Conservation (phyloP, 1,284 basidiomycete genomes). For the Ceratobasidium sp. region DNA sequence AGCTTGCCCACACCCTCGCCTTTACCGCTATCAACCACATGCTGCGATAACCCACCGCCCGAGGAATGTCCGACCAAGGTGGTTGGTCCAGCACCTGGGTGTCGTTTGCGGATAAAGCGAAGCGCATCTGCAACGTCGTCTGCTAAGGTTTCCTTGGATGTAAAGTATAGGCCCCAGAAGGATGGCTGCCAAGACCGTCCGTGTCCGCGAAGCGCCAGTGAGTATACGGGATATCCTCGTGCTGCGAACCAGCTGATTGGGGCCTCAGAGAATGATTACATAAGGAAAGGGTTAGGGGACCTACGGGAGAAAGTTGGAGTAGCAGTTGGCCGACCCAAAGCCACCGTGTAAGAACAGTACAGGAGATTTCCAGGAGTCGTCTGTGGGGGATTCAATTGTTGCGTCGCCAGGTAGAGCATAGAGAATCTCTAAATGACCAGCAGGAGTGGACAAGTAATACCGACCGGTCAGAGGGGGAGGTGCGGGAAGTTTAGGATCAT, state of each 20-base stretch:
- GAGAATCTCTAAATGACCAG: constrained; percentile 18
- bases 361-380: background rate
- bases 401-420: constrained; percentile 8
- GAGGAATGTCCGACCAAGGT: constrained; percentile 21
- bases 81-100: background rate
- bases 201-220: constrained; percentile 23
- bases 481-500: constrained; percentile 8
- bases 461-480: background rate
- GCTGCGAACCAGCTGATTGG: constrained; percentile 25
- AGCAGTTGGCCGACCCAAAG: constrained; percentile 36
- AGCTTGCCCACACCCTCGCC: constrained; percentile 21
- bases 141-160: constrained; percentile 26
- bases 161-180: constrained; percentile 23
- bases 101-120: constrained; percentile 7
- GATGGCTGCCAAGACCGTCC: constrained; percentile 23
- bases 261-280: background rate
- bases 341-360: constrained; percentile 18
- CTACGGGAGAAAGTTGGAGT: constrained; percentile 33
- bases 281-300: background rate
- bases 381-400: background rate
- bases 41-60: constrained; percentile 25
- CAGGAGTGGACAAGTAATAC: constrained; percentile 15
- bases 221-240: constrained; percentile 17
- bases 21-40: constrained; percentile 26
- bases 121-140: constrained; percentile 21